Evolutionary conservation across 1,284 basidiomycete genomes (phyloP), one percentile per base, ranked within the genome.

Genomic region (Ceratobasidium sp.): DNA sequence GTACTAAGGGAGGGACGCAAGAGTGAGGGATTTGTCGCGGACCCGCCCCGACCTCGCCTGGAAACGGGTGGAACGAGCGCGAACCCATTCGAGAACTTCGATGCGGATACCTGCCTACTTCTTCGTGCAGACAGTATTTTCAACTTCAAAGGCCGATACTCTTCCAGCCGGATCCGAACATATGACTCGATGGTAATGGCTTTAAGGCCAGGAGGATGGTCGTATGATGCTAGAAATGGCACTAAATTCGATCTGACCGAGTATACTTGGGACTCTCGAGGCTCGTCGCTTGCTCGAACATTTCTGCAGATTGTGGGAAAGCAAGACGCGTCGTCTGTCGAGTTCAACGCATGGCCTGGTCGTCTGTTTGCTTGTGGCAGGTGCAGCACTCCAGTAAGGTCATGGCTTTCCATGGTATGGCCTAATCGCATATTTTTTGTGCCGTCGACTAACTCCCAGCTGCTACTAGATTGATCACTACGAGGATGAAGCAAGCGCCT

Each of bases 111-210:
- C 5, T n/a, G 38, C 23, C 38, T 64, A 0, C 62, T 64, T 3
- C 6, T 64, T 46, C 62, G 62, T 23, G 62, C 62, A 20, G 62
- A 64, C 38, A 64, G 35, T 10, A 12, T 64, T 30, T 38, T 60
- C 59, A 30, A 6, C n/a, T 33, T 60, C 30, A 35, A 35, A 33
- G 5, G 14, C 48, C 48, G 16, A 50, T 50, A 50, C 48, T n/a
- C 48, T 50, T 50, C 20, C 48, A 3, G 12, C 54, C 4, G 2
- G 54, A 12, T 27, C 54, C 14, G 27, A 30, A 20, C 54, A n/a
- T 20, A 55, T 5, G 54, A 55, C 27, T 23, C 8, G 20, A 23
- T 30, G 38, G 38, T 38, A 8, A 38, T 38, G 38, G 38, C 38
- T 38, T 38, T 38, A 8, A 38, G 38, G 38, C 38, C 38, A 38